Percentiles rank a stretch among this genome's conserved stretches.
These are phyloP conservation scores for Diaporthe citriasiana DNA, from an alignment of 2,329 filamentous ascomycete species.

Conservation along the genomic window DNA sequence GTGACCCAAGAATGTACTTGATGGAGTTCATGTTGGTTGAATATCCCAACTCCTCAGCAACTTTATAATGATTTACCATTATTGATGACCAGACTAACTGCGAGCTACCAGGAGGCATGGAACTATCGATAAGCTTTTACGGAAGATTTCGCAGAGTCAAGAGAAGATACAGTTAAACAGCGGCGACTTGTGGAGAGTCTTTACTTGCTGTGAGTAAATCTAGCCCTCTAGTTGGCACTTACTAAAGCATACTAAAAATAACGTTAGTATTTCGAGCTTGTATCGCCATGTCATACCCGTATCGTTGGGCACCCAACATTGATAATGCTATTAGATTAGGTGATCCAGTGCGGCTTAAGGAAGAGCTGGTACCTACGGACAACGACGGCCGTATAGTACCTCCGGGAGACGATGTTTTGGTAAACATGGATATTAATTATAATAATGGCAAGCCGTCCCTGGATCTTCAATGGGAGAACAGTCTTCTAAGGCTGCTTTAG, in stretches of 20 bases:
- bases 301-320: not conserved
- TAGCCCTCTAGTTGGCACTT: no score
- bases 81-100: not conserved
- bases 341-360: not conserved
- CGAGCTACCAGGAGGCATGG: not conserved
- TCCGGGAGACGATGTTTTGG: not conserved
- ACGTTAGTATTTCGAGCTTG: constrained; percentile 10
- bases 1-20: not conserved
- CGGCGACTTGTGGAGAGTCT: not conserved
- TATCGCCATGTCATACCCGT: not conserved
- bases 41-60: not conserved
- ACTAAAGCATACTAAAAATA: not conserved
- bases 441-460: not conserved
- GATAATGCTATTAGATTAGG: not conserved
- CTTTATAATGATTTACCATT: not conserved
- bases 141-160: not conserved
- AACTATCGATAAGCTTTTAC: constrained; percentile 3
- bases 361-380: not conserved
- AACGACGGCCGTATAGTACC: not conserved
- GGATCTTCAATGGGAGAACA: not conserved
- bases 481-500: not conserved
- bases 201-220: not conserved
- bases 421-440: not conserved
- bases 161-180: not conserved
- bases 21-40: constrained; percentile 10